Percentiles rank a stretch among this genome's conserved stretches.
Evolutionary conservation across 768 basidiomycete genomes (phyloP).

Genomic region (Vararia minispora): DNA sequence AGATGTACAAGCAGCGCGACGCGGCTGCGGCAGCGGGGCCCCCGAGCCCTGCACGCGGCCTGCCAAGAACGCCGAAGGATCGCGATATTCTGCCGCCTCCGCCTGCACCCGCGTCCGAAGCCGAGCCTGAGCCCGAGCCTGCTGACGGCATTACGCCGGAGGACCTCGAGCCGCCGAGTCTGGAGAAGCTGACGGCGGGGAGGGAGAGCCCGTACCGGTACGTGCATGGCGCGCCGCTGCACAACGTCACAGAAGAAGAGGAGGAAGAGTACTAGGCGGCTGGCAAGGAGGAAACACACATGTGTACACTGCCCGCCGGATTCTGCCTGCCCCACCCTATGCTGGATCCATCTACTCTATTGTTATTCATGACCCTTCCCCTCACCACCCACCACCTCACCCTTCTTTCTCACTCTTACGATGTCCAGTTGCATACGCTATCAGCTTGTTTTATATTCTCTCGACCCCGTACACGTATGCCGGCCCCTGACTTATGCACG

Average conservation of each 20-base stretch:
- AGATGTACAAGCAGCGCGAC: slow-evolving; percentile 78
- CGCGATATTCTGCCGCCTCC: slow-evolving; percentile 7
- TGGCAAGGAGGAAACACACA: too few relatives aligned
- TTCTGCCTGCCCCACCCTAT: too few relatives aligned
- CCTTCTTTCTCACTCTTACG: too few relatives aligned
- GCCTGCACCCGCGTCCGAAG: slow-evolving; percentile 12
- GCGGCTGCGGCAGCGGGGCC: slow-evolving; percentile 16
- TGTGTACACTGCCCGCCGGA: too few relatives aligned
- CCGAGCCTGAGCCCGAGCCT: slow-evolving; percentile 21
- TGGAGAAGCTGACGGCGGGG: slow-evolving; percentile 35
- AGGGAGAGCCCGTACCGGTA: slow-evolving; percentile 63
- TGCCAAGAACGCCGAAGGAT: slow-evolving; percentile 1
- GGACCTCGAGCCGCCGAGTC: slow-evolving; percentile 23
- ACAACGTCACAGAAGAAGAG: slow-evolving; percentile 78
- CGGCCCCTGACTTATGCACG: too few relatives aligned
- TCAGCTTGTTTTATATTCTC: too few relatives aligned
- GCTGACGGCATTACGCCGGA: too few relatives aligned
- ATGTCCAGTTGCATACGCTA: too few relatives aligned
- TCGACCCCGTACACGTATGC: too few relatives aligned
- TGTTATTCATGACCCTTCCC: too few relatives aligned
- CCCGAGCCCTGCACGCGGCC: slow-evolving; percentile 8
- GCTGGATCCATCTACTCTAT: too few relatives aligned
- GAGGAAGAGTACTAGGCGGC: slow-evolving; percentile 40
- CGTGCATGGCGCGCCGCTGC: slow-evolving; percentile 74
- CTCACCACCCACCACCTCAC: too few relatives aligned